Evolutionary conservation across 768 basidiomycete species (phyloP).

Genomic region (Termitomyces heimii): DNA sequence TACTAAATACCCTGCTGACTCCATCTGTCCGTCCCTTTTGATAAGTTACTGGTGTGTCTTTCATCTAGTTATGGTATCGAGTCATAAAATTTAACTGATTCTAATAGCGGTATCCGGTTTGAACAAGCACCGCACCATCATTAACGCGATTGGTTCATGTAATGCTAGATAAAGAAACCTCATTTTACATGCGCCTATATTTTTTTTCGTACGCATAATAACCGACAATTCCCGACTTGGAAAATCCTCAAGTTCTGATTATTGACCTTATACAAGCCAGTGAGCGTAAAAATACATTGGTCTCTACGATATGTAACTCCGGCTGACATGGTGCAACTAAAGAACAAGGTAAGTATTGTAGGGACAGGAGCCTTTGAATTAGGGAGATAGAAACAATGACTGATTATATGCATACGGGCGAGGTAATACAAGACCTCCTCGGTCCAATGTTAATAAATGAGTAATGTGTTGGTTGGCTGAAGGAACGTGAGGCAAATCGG

Average conservation of each 20-base stretch:
- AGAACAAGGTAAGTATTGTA: constrained; percentile 35
- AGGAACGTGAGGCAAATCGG: constrained; percentile 16
- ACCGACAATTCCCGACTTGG: background rate
- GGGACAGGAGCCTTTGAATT: constrained; percentile 20
- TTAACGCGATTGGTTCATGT: constrained; percentile 22
- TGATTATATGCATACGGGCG: constrained; percentile 30
- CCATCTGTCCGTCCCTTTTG: constrained; percentile 10
- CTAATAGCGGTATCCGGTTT: constrained; percentile 78
- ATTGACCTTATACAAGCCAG: constrained; percentile 22
- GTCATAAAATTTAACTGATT: constrained; percentile 5
- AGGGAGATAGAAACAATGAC: constrained; percentile 27
- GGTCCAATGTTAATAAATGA: constrained; percentile 29
- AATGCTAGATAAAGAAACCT: background rate
- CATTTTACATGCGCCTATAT: background rate
- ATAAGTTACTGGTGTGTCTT: constrained; percentile 32
- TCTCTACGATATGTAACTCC: constrained; percentile 45
- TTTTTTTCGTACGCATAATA: background rate
- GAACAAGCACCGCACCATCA: constrained; percentile 82
- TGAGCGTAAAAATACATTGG: constrained; percentile 50
- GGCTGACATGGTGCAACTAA: constrained; percentile 40
- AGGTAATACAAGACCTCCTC: constrained; percentile 41
- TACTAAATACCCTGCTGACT: constrained; percentile 7
- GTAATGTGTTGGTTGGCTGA: constrained; percentile 16
- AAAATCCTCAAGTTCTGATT: constrained; percentile 5
- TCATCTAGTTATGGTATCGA: background rate